A percentile compares a stretch with the other conserved stretches of the same genome.
Evolutionary conservation across 2,329 filamentous ascomycete genomes (phyloP).

Genomic region (Cercospora berteroae): DNA sequence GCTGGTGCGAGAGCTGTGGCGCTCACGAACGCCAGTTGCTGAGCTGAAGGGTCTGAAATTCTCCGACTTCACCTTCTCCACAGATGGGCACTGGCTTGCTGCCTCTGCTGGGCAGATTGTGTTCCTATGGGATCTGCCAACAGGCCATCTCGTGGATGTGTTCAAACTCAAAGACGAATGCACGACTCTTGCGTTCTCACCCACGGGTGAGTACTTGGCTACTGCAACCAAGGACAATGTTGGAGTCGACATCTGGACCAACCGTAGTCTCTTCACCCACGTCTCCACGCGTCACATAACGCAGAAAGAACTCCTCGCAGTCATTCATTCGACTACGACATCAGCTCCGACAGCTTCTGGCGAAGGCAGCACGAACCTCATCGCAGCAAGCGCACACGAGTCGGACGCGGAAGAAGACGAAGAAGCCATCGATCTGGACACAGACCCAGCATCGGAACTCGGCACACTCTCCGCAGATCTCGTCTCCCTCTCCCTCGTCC

Average conservation of each 20-base stretch:
- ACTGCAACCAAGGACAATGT: conserved; percentile 78
- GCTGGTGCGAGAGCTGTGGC: conserved; percentile 90
- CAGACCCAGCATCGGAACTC: conserved; percentile 49
- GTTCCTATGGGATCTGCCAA: conserved; percentile 92
- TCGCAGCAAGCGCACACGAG: background rate
- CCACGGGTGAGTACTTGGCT: conserved; percentile 89
- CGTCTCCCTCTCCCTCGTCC: conserved; percentile 84
- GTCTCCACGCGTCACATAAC: conserved; percentile 82
- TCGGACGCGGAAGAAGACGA: conserved; percentile 70
- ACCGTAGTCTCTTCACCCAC: conserved; percentile 85
- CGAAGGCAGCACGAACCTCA: conserved; percentile 71
- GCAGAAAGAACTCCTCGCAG: conserved; percentile 66
- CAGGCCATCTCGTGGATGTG: conserved; percentile 90
- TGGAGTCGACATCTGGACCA: conserved; percentile 94
- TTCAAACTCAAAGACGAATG: conserved; percentile 77
- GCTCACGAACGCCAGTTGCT: conserved; percentile 49
- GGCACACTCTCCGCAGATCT: conserved; percentile 68
- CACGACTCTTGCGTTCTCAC: conserved; percentile 81
- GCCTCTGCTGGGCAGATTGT: conserved; percentile 78
- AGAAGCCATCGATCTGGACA: conserved; percentile 49
- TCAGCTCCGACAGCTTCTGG: conserved; percentile 70
- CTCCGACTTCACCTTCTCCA: conserved; percentile 66
- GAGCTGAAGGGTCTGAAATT: conserved; percentile 27
- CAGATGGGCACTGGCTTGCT: conserved; percentile 89
- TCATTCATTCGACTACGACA: conserved; percentile 41